These are phyloP conservation scores for Acarospora socialis DNA, from an alignment of 2,329 filamentous ascomycete genomes.

Conservation along the genomic window DNA sequence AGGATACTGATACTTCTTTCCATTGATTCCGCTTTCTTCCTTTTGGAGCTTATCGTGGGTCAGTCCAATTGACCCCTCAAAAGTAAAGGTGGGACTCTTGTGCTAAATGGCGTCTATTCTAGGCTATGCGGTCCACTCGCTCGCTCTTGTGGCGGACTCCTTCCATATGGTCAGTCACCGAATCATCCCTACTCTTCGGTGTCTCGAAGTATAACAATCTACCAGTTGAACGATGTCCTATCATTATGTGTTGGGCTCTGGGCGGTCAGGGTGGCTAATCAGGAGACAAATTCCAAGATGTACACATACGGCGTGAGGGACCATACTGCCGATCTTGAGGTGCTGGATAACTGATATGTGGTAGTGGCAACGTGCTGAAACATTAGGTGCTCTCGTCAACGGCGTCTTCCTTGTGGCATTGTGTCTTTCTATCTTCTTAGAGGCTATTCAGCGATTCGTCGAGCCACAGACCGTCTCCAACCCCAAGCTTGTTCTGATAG, in stretches of 20 bases:
- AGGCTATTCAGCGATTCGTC: conserved; percentile 82
- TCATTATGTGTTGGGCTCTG: conserved; percentile 84
- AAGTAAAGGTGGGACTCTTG: not conserved
- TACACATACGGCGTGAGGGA: conserved; percentile 80
- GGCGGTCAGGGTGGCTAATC: conserved; percentile 81
- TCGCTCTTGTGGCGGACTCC: conserved; percentile 88
- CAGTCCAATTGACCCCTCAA: conserved; percentile 15
- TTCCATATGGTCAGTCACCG: conserved; percentile 73
- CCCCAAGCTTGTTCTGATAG: conserved; percentile 74
- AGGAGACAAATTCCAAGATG: conserved; percentile 65
- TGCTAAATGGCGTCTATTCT: conserved; percentile 8
- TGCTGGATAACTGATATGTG: conserved; percentile 3
- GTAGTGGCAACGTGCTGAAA: conserved; percentile 93
- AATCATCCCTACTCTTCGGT: not conserved
- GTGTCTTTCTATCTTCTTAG: conserved; percentile 90
- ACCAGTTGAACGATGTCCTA: conserved; percentile 86
- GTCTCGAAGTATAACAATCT: not conserved
- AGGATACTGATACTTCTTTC: conserved; percentile 85
- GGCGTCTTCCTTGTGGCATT: conserved; percentile 94
- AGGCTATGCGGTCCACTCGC: conserved; percentile 74
- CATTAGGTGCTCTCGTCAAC: conserved; percentile 89
- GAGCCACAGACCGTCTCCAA: conserved; percentile 79
- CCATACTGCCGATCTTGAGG: conserved; percentile 5
- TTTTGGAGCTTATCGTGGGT: conserved; percentile 71
- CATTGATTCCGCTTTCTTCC: conserved; percentile 81